Percentiles rank a stretch among this genome's conserved stretches.
These are phyloP conservation scores for Populus hybrid DNA, from an alignment of 441 rosid species.

Conservation along the genomic window DNA sequence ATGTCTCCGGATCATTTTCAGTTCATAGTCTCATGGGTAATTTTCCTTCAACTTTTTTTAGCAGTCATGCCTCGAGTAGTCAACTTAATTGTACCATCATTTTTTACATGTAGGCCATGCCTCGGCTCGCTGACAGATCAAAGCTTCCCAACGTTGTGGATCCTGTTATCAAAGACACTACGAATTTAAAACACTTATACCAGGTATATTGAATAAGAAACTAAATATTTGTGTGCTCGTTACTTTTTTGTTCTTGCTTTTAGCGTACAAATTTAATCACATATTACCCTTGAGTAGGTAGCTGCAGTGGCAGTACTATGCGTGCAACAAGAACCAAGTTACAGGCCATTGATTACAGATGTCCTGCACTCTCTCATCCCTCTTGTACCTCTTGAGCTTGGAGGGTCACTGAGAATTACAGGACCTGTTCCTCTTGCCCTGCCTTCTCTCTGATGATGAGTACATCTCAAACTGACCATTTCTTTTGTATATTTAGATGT, in stretches of 20 bases:
- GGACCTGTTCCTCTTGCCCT: constrained; percentile 25
- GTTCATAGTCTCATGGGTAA: constrained; percentile 84
- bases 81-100: neutral
- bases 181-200: constrained; percentile 91
- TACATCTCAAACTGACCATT: neutral
- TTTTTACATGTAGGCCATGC: constrained; percentile 59
- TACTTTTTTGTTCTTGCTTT: neutral
- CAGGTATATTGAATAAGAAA: constrained; percentile 49
- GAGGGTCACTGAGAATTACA: constrained; percentile 71
- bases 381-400: constrained; percentile 70
- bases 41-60: neutral
- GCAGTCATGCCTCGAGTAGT: neutral
- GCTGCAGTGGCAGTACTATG: constrained; percentile 95
- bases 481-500: neutral
- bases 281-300: constrained; percentile 37
- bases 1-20: too few relatives aligned
- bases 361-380: constrained; percentile 95
- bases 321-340: constrained; percentile 89
- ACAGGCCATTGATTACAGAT: constrained; percentile 89
- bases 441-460: constrained; percentile 4
- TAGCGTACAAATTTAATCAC: neutral
- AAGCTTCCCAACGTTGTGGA: constrained; percentile 84
- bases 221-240: neutral
- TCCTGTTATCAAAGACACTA: constrained; percentile 68
- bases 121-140: constrained; percentile 83